Conservation (phyloP, 2,329 filamentous ascomycete species). For the Fusarium miscanthi region DNA sequence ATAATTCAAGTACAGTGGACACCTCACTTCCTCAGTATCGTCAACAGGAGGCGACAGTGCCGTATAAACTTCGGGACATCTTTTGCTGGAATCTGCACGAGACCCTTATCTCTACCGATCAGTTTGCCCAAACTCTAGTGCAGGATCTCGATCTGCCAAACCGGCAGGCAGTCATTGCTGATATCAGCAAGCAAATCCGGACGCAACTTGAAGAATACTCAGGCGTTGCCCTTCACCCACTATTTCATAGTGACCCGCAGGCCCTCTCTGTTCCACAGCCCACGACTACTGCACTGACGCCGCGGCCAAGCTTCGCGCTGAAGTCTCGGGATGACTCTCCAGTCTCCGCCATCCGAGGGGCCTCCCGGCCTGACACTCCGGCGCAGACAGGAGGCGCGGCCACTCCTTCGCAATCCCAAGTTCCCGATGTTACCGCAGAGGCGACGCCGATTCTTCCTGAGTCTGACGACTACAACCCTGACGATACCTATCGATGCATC, state of each 20-base stretch:
- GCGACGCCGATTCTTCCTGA: constrained; percentile 71
- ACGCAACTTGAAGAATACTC: constrained; percentile 97
- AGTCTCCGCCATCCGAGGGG: constrained; percentile 48
- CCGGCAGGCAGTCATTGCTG: constrained; percentile 73
- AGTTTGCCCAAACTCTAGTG: constrained; percentile 90
- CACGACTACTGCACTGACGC: constrained; percentile 39
- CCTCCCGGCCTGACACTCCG: constrained; percentile 68
- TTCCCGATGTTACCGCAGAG: constrained; percentile 72
- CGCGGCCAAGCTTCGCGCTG: constrained; percentile 45
- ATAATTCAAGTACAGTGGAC: constrained; percentile 71
- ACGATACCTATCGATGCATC: constrained; percentile 95
- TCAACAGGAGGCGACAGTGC: constrained; percentile 80
- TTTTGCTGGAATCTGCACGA: constrained; percentile 99
- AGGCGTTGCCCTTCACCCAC: constrained; percentile 89
- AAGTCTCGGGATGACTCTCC: constrained; percentile 55
- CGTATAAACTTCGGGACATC: constrained; percentile 91
- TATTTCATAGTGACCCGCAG: constrained; percentile 76
- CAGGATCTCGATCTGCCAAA: constrained; percentile 93
- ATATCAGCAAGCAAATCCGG: constrained; percentile 93
- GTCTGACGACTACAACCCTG: constrained; percentile 83
- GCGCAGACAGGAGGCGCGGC: constrained; percentile 62
- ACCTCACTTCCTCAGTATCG: constrained; percentile 82
- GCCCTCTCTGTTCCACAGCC: constrained; percentile 40
- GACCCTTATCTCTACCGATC: constrained; percentile 90
- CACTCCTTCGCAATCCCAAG: constrained; percentile 60